phyloP scores from a whole-genome alignment of 768 basidiomycete species.

The Leccinum subtestaceum region DNA sequence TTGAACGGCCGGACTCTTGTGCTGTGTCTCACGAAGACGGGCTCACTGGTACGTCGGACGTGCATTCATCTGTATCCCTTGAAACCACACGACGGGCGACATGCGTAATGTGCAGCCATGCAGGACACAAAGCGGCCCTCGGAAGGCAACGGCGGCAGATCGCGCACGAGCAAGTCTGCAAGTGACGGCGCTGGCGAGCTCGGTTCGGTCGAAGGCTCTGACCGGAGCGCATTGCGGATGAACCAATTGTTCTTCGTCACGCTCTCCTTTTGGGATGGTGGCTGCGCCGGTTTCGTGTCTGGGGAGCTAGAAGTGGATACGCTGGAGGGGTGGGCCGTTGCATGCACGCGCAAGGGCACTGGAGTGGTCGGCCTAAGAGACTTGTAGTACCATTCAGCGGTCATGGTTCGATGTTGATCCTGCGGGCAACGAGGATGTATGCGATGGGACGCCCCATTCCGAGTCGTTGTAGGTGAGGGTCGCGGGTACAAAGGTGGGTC shows the following conservation, averaged over 20 bases:
- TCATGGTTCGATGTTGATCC: not conserved
- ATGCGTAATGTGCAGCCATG: constrained; percentile 65
- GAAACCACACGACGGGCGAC: constrained; percentile 18
- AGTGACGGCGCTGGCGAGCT: constrained; percentile 42
- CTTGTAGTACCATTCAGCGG: constrained; percentile 53
- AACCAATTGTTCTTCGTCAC: constrained; percentile 58
- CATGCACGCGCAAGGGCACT: not conserved
- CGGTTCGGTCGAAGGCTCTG: constrained; percentile 39
- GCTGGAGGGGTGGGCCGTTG: constrained; percentile 11
- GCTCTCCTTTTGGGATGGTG: not conserved
- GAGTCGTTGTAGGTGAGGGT: constrained; percentile 41
- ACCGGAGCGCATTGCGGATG: constrained; percentile 52
- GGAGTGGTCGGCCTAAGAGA: constrained; percentile 36
- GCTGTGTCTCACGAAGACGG: too few relatives aligned
- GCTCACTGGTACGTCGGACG: not conserved
- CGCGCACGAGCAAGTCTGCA: constrained; percentile 71
- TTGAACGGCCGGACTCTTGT: too few relatives aligned
- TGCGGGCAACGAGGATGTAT: not conserved
- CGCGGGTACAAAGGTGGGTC: constrained; percentile 63
- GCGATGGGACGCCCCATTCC: constrained; percentile 29
- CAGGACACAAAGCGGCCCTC: constrained; percentile 53
- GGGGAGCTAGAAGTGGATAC: not conserved
- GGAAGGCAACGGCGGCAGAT: constrained; percentile 64
- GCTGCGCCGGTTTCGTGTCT: not conserved
- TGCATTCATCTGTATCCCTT: not conserved